A percentile compares a stretch with the other conserved stretches of the same genome.
These are phyloP conservation scores for Maudiozyma barnettii DNA, from an alignment of 805 yeast species.

Conservation along the genomic window DNA sequence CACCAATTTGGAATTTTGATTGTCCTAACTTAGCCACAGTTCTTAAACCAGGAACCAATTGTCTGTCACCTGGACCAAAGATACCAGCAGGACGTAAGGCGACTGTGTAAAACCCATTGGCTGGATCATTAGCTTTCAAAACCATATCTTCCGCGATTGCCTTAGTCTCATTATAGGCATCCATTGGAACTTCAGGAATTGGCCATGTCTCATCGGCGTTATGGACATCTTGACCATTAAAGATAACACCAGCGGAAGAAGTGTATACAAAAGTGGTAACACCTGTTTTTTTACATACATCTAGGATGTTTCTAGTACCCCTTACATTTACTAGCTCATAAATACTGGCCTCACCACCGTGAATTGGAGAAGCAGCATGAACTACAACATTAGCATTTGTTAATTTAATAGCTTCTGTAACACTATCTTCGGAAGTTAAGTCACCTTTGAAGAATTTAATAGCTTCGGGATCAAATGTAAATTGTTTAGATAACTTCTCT, in stretches of 20 bases:
- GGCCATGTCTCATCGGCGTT: slow-evolving; percentile 96
- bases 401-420: slow-evolving; percentile 47
- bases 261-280: slow-evolving; percentile 77
- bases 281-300: slow-evolving; percentile 42
- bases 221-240: slow-evolving; percentile 85
- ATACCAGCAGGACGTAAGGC: slow-evolving; percentile 96
- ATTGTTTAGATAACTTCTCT: slow-evolving; percentile 54
- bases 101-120: slow-evolving; percentile 55
- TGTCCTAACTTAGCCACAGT: slow-evolving; percentile 76
- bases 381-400: slow-evolving; percentile 69
- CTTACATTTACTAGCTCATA: slow-evolving; percentile 84
- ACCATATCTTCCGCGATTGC: slow-evolving; percentile 84
- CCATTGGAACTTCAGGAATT: slow-evolving; percentile 86
- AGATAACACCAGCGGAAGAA: slow-evolving; percentile 94
- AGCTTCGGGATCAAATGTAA: slow-evolving; percentile 56
- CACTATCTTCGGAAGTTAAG: slow-evolving; percentile 63
- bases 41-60: slow-evolving; percentile 86
- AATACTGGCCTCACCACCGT: slow-evolving; percentile 71
- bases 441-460: slow-evolving; percentile 72
- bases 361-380: slow-evolving; percentile 95
- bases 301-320: slow-evolving; percentile 72
- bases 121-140: slow-evolving; percentile 56
- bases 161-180: slow-evolving; percentile 91
- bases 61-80: slow-evolving; percentile 98
- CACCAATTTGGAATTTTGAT: slow-evolving; percentile 88